phyloP scores from a whole-genome alignment of 2,329 filamentous ascomycete species.

The Fusarium piperis region DNA sequence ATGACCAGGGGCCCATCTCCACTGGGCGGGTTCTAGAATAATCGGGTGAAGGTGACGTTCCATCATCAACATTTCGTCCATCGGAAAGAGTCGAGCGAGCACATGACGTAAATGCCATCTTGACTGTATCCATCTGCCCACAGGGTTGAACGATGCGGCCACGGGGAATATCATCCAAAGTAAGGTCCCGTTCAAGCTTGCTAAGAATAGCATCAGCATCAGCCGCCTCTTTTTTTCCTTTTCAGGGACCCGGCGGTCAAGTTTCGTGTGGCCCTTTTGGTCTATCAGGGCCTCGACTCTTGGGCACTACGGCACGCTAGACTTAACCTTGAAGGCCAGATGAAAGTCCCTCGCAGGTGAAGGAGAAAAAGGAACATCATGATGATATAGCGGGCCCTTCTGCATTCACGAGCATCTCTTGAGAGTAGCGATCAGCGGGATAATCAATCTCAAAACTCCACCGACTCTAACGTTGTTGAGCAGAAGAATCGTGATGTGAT shows the following conservation, averaged over 20 bases:
- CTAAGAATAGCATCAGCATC: neutral
- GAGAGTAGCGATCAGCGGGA: neutral
- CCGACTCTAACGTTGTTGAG: conserved; percentile 3
- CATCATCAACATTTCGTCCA: neutral
- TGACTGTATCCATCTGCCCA: neutral
- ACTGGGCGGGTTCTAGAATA: conserved; percentile 10
- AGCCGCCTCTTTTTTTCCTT: neutral
- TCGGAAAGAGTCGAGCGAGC: neutral
- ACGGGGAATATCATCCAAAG: neutral
- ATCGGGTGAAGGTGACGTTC: neutral
- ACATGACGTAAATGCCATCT: conserved; percentile 10
- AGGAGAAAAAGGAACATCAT: neutral
- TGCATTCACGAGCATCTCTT: neutral
- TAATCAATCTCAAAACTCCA: neutral
- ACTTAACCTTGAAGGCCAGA: neutral
- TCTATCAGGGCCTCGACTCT: conserved; percentile 9
- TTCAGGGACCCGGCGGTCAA: neutral
- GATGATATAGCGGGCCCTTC: neutral
- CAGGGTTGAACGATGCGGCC: neutral
- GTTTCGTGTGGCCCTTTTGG: neutral
- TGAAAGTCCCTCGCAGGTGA: neutral
- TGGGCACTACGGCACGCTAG: neutral
- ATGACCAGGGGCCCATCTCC: neutral
- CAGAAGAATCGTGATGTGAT: neutral
- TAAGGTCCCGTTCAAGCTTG: neutral